phyloP scores from a whole-genome alignment of 352 stramenopile genomes.

The Globisporangium paroecandrum region DNA sequence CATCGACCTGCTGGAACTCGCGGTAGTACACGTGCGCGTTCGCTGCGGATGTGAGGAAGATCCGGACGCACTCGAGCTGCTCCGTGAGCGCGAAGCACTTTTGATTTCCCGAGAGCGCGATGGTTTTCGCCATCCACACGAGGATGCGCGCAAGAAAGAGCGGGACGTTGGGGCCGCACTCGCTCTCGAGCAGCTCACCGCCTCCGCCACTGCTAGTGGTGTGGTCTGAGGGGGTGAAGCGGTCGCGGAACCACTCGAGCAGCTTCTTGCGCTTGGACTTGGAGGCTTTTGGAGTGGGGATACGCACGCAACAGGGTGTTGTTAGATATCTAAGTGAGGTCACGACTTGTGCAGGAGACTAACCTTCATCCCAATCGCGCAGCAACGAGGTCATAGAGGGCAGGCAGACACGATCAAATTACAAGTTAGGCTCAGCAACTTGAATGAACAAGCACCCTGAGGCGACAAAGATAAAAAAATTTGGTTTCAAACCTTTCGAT shows the following conservation, averaged over 20 bases:
- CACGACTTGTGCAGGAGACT: neutral
- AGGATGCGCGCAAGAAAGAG: slow-evolving; percentile 62
- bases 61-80: slow-evolving; percentile 43
- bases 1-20: slow-evolving; percentile 55
- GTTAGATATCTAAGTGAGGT: neutral
- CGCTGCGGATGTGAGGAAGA: slow-evolving; percentile 38
- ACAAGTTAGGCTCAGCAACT: neutral
- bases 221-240: slow-evolving; percentile 20
- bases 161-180: slow-evolving; percentile 42
- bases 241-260: slow-evolving; percentile 44
- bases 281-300: slow-evolving; percentile 26
- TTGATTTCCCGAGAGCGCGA: slow-evolving; percentile 3
- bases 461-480: neutral
- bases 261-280: slow-evolving; percentile 49
- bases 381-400: slow-evolving; percentile 39
- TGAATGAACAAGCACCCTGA: neutral
- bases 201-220: neutral
- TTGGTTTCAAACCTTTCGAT: neutral
- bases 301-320: neutral
- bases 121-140: slow-evolving; percentile 64
- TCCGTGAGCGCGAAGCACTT: slow-evolving; percentile 31
- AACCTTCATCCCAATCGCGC: slow-evolving; percentile 72
- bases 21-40: slow-evolving; percentile 39
- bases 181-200: slow-evolving; percentile 37
- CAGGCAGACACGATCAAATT: neutral